Evolutionary conservation across 2,329 filamentous ascomycete genomes (phyloP), one percentile per base, ranked within the genome.

Genomic region (Fusarium sp.): DNA sequence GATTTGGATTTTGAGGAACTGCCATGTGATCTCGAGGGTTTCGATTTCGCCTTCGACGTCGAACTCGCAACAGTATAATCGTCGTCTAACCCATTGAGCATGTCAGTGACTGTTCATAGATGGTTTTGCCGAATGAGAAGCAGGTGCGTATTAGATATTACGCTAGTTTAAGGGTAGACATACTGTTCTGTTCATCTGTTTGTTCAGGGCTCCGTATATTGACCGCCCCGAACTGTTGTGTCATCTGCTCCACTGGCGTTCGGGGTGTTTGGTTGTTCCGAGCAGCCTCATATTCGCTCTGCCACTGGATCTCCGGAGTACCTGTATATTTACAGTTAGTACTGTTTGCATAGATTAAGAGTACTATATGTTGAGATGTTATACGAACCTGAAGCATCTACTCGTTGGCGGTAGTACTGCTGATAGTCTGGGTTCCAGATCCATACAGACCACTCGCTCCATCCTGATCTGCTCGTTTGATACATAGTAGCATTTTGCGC

Each of bases 401-500:
- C 63, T 46, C 77, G 73, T 20, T 73, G 71, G 52, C 75, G 76
- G 51, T 77, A 81, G 48, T 77, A 74, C 58, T 74, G 67, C 16
- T 65, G 41, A 40, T 78, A 71, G 8, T 72, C 62, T 18, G 25
- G 24, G 25, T 74, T 73, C 71, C 71, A 79, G 20, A 66, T 64
- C 79, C 79, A 81, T 6, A 72, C 67, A 29, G 70, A 71, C 74
- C 74, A 76, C 34, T 59, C 58, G 56, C 66, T 57, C 67, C 68
- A 72, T 68, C 46, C 45, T 73, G 70, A 59, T 54, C 67, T 65
- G 62, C 61, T 66, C 62, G 71, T 65, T 57, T 66, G 57, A 70
- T 74, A 68, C 74, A 76, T 76, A 57, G 65, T 76, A 66, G 74
- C 74, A 76, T 76, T 62, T 75, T 76, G 72, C 59, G 72, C 62